Conservation (phyloP, 2,329 filamentous ascomycete genomes). For the Botrytis porri region DNA sequence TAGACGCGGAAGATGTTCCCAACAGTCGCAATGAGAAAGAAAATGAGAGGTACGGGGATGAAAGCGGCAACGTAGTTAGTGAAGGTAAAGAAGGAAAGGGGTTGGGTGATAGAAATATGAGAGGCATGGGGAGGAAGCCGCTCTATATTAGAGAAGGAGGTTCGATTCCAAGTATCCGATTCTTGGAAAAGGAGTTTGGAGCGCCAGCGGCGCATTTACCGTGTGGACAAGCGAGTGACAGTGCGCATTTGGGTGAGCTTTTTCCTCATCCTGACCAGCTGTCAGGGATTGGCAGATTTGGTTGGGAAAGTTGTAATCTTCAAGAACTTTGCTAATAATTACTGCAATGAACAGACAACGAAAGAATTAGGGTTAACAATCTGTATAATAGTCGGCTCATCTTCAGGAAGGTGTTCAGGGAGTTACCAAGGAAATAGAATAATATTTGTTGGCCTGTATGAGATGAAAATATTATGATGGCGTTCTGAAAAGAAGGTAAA, state of each 20-base stretch:
- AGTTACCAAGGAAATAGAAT: slow-evolving; percentile 37
- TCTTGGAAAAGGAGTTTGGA: slow-evolving; percentile 88
- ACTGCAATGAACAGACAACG: slow-evolving; percentile 60
- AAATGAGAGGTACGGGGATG: neutral
- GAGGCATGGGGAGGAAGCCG: slow-evolving; percentile 52
- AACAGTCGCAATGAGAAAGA: neutral
- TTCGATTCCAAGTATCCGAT: slow-evolving; percentile 90
- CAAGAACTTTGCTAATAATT: neutral
- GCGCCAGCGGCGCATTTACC: slow-evolving; percentile 91
- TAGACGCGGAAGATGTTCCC: neutral
- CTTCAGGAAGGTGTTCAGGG: slow-evolving; percentile 74
- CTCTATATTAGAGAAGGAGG: slow-evolving; percentile 95
- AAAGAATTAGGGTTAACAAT: slow-evolving; percentile 84
- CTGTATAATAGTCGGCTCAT: slow-evolving; percentile 89
- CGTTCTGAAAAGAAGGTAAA: neutral
- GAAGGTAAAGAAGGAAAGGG: neutral
- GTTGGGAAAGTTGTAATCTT: neutral
- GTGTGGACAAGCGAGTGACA: slow-evolving; percentile 91
- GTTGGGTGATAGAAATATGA: slow-evolving; percentile 7
- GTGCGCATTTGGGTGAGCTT: slow-evolving; percentile 65
- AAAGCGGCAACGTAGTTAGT: neutral
- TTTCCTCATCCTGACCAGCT: neutral
- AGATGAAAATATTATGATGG: neutral
- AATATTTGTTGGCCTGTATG: neutral
- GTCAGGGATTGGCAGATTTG: neutral